phyloP scores from a whole-genome alignment of 257 asterid genomes.

The Ocimum tenuiflorum region DNA sequence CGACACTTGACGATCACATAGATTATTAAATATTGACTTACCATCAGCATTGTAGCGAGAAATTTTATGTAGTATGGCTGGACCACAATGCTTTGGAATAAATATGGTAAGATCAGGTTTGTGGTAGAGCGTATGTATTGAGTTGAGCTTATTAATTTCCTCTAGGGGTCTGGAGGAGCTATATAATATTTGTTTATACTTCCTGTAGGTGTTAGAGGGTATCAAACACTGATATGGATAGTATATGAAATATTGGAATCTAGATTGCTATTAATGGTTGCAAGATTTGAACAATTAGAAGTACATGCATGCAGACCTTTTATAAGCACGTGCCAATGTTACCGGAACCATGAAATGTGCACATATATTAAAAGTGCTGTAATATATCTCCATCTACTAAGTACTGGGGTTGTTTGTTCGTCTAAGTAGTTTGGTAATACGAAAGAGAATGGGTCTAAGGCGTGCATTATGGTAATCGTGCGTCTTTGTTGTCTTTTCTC shows the following conservation, averaged over 20 bases:
- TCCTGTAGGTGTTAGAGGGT: no score
- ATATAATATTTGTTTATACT: no score
- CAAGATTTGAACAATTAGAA: not conserved
- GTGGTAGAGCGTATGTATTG: not conserved
- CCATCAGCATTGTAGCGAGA: not conserved
- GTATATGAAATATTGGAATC: not conserved
- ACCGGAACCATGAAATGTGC: not conserved
- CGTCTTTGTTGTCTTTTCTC: not conserved
- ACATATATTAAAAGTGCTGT: not conserved
- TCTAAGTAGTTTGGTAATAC: not conserved
- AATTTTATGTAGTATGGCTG: not conserved
- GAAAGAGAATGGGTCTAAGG: not conserved
- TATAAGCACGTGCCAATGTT: not conserved
- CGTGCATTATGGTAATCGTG: not conserved
- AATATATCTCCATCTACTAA: not conserved
- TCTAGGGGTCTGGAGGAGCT: no score
- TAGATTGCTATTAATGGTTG: not conserved
- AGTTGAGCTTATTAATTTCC: no score
- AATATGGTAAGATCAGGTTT: not conserved
- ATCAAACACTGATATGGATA: not conserved
- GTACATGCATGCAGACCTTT: not conserved
- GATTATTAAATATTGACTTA: not conserved
- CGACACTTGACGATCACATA: not conserved
- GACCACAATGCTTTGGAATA: not conserved
- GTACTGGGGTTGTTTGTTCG: not conserved